A percentile compares a stretch with the other conserved stretches of the same genome.
Evolutionary conservation across 2,329 filamentous ascomycete species (phyloP).

Genomic region (Colletotrichum caudatum): DNA sequence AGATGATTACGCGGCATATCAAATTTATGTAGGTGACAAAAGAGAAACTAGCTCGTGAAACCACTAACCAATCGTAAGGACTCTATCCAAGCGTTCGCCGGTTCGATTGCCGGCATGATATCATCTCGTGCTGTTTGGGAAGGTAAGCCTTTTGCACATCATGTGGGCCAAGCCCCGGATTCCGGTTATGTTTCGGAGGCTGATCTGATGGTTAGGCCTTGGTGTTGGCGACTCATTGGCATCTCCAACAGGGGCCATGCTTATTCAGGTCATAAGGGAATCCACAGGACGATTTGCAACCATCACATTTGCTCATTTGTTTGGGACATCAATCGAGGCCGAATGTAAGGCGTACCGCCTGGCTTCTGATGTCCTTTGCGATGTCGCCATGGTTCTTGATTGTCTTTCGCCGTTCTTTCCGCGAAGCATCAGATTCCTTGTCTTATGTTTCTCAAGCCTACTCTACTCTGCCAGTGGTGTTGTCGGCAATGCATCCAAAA

Average conservation of each 20-base stretch:
- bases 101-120: conserved; percentile 39
- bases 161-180: conserved; percentile 4
- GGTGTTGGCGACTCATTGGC: conserved; percentile 37
- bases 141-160: conserved; percentile 10
- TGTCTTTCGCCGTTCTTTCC: conserved; percentile 33
- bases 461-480: conserved; percentile 30
- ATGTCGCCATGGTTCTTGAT: conserved; percentile 32
- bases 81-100: conserved; percentile 38
- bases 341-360: conserved; percentile 37
- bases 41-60: too few species aligned
- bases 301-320: conserved; percentile 35
- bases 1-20: conserved; percentile 38
- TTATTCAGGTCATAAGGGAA: conserved; percentile 37
- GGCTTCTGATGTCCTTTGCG: conserved; percentile 25
- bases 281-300: conserved; percentile 37
- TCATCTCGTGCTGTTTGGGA: conserved; percentile 40
- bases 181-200: not conserved
- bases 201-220: conserved; percentile 18
- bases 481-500: conserved; percentile 37
- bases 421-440: conserved; percentile 1
- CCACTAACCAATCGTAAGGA: conserved; percentile 12
- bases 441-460: conserved; percentile 31
- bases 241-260: conserved; percentile 35
- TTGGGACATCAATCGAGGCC: conserved; percentile 37
- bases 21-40: conserved; percentile 26